Conservation (phyloP, 1,284 basidiomycete genomes). For the Apiotrichum veenhuisii region DNA sequence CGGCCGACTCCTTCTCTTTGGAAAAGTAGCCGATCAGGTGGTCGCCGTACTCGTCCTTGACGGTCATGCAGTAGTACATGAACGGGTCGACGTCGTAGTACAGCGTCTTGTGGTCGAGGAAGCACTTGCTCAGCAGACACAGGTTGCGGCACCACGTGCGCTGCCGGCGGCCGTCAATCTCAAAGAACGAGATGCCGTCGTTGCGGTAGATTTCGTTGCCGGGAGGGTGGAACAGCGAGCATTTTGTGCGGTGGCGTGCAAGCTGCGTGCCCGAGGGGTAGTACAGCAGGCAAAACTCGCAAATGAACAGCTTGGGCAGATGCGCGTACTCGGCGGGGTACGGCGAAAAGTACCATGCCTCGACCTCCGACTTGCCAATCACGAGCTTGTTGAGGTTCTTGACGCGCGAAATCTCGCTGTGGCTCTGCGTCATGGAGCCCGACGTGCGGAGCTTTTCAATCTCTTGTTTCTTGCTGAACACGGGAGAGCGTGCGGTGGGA, state of each 20-base stretch:
- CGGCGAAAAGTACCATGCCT: conserved; percentile 99
- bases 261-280: conserved; percentile 85
- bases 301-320: conserved; percentile 90
- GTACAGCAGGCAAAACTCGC: conserved; percentile 95
- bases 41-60: conserved; percentile 83
- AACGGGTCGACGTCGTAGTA: conserved; percentile 99
- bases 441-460: conserved; percentile 97
- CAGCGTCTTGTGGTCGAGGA: conserved; percentile 98
- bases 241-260: conserved; percentile 83
- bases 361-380: conserved; percentile 93
- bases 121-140: conserved; percentile 94
- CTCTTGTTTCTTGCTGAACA: conserved; percentile 92
- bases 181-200: conserved; percentile 95
- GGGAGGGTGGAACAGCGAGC: conserved; percentile 89
- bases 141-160: conserved; percentile 96
- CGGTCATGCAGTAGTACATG: conserved; percentile 97
- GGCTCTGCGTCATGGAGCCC: conserved; percentile 98
- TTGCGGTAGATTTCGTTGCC: conserved; percentile 99
- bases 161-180: conserved; percentile 95
- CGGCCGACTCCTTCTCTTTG: conserved; percentile 97
- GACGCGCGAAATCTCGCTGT: conserved; percentile 93
- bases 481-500: conserved; percentile 51
- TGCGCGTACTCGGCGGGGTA: conserved; percentile 98
- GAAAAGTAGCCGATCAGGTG: conserved; percentile 98
- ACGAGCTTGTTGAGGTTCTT: conserved; percentile 97